Percentiles rank a stretch among this genome's conserved stretches.
Evolutionary conservation across 805 yeast species (phyloP).

Genomic region (Wickerhamomyces xylosicus): DNA sequence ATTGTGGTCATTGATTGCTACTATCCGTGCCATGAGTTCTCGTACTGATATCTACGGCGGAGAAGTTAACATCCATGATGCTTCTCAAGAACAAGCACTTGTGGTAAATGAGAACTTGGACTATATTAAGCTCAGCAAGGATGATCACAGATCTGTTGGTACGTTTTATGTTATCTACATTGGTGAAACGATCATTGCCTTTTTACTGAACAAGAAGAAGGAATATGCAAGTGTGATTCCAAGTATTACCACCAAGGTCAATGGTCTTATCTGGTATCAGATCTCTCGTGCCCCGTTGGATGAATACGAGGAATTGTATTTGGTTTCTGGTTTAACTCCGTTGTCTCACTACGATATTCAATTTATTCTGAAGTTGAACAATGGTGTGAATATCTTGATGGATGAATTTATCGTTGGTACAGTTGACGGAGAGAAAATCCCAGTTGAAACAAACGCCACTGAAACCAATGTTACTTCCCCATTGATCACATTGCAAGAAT

Average conservation of each 20-base stretch:
- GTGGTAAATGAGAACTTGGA: constrained; percentile 15
- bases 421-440: constrained; percentile 12
- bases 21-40: constrained; percentile 37
- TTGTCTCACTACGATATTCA: constrained; percentile 51
- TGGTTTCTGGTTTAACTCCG: constrained; percentile 58
- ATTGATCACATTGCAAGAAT: constrained; percentile 51
- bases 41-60: constrained; percentile 36
- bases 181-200: constrained; percentile 41
- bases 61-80: constrained; percentile 15
- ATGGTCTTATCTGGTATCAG: constrained; percentile 64
- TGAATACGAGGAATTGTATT: constrained; percentile 36
- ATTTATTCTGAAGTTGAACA: constrained; percentile 25
- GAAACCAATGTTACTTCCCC: constrained; percentile 38
- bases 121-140: neutral
- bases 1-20: constrained; percentile 42
- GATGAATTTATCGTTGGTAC: constrained; percentile 31
- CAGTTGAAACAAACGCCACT: constrained; percentile 20
- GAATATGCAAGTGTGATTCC: constrained; percentile 21
- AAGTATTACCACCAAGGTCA: constrained; percentile 35
- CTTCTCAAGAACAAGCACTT: constrained; percentile 11
- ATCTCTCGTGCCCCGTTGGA: constrained; percentile 39
- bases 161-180: constrained; percentile 36
- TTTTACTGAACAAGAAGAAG: constrained; percentile 35
- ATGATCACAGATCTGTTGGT: constrained; percentile 13
- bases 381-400: constrained; percentile 22